Evolutionary conservation across 495 filamentous ascomycete species (phyloP).

Genomic region (Diplogelasinospora grovesii): DNA sequence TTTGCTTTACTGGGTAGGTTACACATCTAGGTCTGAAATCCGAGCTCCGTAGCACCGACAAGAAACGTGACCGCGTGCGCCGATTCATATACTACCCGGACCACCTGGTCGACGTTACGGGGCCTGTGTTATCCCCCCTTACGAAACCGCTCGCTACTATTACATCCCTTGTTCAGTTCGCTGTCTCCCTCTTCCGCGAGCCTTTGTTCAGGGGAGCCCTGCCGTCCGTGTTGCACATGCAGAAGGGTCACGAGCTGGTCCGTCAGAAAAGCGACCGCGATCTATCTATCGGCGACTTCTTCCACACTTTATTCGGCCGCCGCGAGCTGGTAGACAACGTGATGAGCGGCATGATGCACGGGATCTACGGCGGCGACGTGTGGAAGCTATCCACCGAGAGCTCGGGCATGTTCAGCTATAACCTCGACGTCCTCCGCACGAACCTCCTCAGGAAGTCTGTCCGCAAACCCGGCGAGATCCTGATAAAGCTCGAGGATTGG

Average conservation of each 20-base stretch:
- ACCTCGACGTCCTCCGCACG: not conserved
- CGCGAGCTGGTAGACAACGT: constrained; percentile 62
- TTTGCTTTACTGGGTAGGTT: constrained; percentile 43
- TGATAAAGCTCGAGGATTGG: not conserved
- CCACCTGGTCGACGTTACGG: constrained; percentile 69
- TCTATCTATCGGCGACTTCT: constrained; percentile 67
- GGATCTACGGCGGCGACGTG: constrained; percentile 91
- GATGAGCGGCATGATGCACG: constrained; percentile 72
- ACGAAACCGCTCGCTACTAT: constrained; percentile 1
- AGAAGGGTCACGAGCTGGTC: constrained; percentile 10
- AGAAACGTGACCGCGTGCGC: constrained; percentile 46
- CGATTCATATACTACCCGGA: constrained; percentile 94
- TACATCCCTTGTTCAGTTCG: constrained; percentile 7
- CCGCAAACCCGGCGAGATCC: not conserved
- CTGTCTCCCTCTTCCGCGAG: constrained; percentile 46
- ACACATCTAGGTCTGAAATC: constrained; percentile 52
- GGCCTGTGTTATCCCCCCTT: constrained; percentile 10
- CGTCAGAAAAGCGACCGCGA: constrained; percentile 39
- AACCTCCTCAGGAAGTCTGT: no score
- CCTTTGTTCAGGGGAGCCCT: constrained; percentile 55
- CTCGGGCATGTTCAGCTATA: constrained; percentile 19
- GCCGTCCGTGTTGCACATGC: constrained; percentile 31
- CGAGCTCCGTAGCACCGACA: constrained; percentile 45
- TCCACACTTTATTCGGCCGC: constrained; percentile 49
- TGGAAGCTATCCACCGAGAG: constrained; percentile 66